A percentile compares a stretch with the other conserved stretches of the same genome.
phyloP scores from a whole-genome alignment of 2,329 filamentous ascomycete species.

The Aspergillus puulaauensis region DNA sequence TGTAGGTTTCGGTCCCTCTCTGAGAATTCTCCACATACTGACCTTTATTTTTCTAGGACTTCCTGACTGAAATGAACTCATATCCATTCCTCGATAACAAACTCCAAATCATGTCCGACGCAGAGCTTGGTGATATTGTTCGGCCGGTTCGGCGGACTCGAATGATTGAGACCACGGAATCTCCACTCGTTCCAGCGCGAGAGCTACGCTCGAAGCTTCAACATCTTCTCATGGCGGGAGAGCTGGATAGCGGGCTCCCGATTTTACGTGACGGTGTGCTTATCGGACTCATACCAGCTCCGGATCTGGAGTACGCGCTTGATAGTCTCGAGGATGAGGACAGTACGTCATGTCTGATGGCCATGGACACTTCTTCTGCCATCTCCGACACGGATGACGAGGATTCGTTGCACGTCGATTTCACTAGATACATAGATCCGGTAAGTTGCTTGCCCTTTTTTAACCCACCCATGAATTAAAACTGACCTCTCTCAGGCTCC shows the following conservation, averaged over 20 bases:
- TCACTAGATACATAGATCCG: slow-evolving; percentile 88
- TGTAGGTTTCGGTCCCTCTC: slow-evolving; percentile 50
- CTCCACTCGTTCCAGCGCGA: slow-evolving; percentile 73
- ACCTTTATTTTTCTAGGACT: slow-evolving; percentile 57
- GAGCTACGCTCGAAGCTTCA: slow-evolving; percentile 80
- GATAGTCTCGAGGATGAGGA: slow-evolving; percentile 79
- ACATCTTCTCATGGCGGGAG: slow-evolving; percentile 76
- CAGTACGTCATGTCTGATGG: slow-evolving; percentile 76
- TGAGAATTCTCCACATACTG: slow-evolving; percentile 11
- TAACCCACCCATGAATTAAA: background rate
- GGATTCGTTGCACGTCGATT: slow-evolving; percentile 70
- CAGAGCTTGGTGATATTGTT: slow-evolving; percentile 83
- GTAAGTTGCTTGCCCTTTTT: slow-evolving; percentile 46
- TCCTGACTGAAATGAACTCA: slow-evolving; percentile 93
- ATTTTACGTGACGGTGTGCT: slow-evolving; percentile 77
- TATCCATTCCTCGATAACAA: slow-evolving; percentile 99
- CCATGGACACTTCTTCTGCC: slow-evolving; percentile 55
- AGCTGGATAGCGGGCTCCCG: slow-evolving; percentile 87
- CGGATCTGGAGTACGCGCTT: slow-evolving; percentile 88
- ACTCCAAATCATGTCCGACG: slow-evolving; percentile 85
- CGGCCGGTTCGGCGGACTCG: slow-evolving; percentile 71
- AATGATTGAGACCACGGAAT: slow-evolving; percentile 83
- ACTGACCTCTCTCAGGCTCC: slow-evolving; percentile 60
- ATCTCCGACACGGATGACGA: slow-evolving; percentile 62
- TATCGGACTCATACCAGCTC: slow-evolving; percentile 87